Evolutionary conservation across 331 rosid species (phyloP), one percentile per base, ranked within the genome.

Genomic region (Malus hybrid): DNA sequence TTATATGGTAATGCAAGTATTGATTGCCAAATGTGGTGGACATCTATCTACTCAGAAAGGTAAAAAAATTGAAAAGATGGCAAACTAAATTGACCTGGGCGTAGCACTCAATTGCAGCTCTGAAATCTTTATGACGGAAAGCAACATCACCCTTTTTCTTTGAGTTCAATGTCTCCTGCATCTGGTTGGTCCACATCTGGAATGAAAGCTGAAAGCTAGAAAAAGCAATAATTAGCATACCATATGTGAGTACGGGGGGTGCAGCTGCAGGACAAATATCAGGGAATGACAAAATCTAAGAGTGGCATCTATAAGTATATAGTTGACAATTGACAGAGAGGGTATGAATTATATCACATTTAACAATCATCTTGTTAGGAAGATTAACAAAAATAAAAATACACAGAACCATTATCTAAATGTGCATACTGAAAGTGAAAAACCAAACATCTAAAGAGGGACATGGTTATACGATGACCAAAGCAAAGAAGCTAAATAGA

Each of bases 181-280:
- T 89, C 85, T 90, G 91, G 80, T 92, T 89, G 73, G 99, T 92
- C 97, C 97, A 94, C 97, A 94, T 90, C 82, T 94, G 97, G 80
- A 90, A 95, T 6, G 99, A 95, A 80, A 92, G 97, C 96, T 95
- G 90, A 80, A 85, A 27, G 59, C 69, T 60, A 74, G 24, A 50
- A 32, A 27, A 20, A 36, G 76, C 28, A 61, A 11, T 54, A 78
- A 77, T 81, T 63, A 87, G 81, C 67, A 67, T 72, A 70, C 74
- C 24, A 34, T 62, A 10, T 13, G 36, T 62, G 36, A 62, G 67
- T 22, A 54, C 6, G 1, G 10, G 60, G 4, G 60, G 4, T 18
- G 60, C 60, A 54, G 60, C 19, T 54, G n/a, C 60, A 54, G 60
- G 22, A 54, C n/a, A 54, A 54, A 54, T 54, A 54, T 54, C 60